phyloP scores from a whole-genome alignment of 495 filamentous ascomycete species.

The Xeromyces bisporus region DNA sequence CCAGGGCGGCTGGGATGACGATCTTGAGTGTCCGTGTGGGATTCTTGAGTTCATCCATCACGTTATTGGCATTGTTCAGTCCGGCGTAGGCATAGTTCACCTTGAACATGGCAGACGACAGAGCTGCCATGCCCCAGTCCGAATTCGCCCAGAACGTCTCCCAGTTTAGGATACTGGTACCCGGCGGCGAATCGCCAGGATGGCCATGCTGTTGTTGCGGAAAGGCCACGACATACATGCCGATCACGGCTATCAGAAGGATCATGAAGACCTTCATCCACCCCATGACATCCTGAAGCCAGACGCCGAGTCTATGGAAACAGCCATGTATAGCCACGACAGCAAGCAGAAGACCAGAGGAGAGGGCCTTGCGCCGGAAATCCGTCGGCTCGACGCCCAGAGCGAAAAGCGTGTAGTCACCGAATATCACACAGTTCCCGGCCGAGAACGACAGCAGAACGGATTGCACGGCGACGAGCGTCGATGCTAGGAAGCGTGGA shows the following conservation, averaged over 20 bases:
- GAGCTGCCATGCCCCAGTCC: slow-evolving; percentile 32
- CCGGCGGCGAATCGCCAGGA: slow-evolving; percentile 1
- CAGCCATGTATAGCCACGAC: slow-evolving; percentile 25
- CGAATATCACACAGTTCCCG: slow-evolving; percentile 29
- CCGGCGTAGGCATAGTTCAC: slow-evolving; percentile 58
- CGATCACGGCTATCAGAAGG: slow-evolving; percentile 26
- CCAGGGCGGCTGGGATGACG: slow-evolving; percentile 42
- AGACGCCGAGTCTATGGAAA: slow-evolving; percentile 21
- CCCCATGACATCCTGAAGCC: slow-evolving; percentile 28
- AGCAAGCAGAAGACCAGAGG: slow-evolving; percentile 16
- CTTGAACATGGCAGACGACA: slow-evolving; percentile 51
- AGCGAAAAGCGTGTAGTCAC: slow-evolving; percentile 29
- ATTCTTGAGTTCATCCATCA: slow-evolving; percentile 56
- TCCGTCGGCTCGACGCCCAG: slow-evolving; percentile 17
- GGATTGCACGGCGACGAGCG: slow-evolving; percentile 47
- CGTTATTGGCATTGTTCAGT: slow-evolving; percentile 52
- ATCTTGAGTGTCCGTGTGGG: slow-evolving; percentile 49
- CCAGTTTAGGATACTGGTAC: slow-evolving; percentile 9
- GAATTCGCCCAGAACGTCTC: slow-evolving; percentile 24
- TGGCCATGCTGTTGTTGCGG: slow-evolving; percentile 3
- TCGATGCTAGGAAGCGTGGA: slow-evolving; percentile 53
- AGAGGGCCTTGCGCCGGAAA: slow-evolving; percentile 18
- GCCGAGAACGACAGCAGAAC: slow-evolving; percentile 52
- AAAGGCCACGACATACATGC: slow-evolving; percentile 24
- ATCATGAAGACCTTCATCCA: slow-evolving; percentile 33